Evolutionary conservation across 1,284 basidiomycete species (phyloP).

Genomic region (Naganishia sp.): DNA sequence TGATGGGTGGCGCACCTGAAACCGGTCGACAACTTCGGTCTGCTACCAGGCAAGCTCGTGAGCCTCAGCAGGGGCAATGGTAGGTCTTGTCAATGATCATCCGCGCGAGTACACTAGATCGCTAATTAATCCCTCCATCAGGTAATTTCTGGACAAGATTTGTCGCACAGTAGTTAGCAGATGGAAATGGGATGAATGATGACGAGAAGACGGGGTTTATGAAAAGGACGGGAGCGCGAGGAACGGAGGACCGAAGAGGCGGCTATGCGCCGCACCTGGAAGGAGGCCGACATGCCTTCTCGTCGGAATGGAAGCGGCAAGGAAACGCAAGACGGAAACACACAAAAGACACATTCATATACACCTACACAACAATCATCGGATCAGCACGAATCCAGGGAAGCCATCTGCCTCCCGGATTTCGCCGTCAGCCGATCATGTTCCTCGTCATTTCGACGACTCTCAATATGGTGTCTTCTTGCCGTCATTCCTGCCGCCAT

Average conservation of each 20-base stretch:
- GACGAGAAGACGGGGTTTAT: background rate
- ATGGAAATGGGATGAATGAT: background rate
- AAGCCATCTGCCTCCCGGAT: background rate
- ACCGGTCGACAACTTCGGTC: slow-evolving; percentile 30
- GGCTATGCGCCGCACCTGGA: slow-evolving; percentile 22
- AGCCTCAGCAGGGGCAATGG: slow-evolving; percentile 26
- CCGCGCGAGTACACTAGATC: too few species aligned
- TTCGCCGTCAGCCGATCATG: background rate
- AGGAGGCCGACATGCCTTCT: slow-evolving; percentile 24
- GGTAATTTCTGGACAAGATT: background rate
- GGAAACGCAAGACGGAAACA: slow-evolving; percentile 11
- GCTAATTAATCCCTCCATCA: background rate
- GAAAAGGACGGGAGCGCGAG: background rate
- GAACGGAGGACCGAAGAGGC: background rate
- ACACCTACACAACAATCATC: background rate
- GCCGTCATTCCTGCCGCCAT: background rate
- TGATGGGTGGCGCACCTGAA: slow-evolving; percentile 13
- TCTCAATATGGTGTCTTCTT: background rate
- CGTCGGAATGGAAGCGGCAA: slow-evolving; percentile 16
- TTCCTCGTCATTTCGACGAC: slow-evolving; percentile 8
- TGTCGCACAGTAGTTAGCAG: too few species aligned
- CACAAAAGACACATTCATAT: slow-evolving; percentile 6
- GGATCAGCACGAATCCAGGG: background rate
- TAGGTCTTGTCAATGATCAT: background rate
- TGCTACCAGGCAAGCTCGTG: slow-evolving; percentile 28